Conservation (phyloP, 495 filamentous ascomycete species). For the Aspergillus coremiiformis region DNA sequence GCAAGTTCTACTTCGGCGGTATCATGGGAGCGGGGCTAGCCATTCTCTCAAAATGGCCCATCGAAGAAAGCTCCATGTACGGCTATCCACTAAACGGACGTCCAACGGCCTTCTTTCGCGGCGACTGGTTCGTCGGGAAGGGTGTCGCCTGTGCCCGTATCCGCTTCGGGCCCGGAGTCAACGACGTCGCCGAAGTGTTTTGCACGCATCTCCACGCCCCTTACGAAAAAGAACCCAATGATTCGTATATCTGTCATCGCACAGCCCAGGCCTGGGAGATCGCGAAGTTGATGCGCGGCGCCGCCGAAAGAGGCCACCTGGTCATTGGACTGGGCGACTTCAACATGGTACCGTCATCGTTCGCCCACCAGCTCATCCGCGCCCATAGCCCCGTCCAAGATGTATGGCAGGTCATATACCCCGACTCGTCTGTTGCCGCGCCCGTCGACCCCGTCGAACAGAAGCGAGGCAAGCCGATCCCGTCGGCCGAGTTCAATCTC, state of each 20-base stretch:
- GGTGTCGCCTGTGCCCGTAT: slow-evolving; percentile 84
- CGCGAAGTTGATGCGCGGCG: slow-evolving; percentile 78
- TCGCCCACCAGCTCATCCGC: slow-evolving; percentile 78
- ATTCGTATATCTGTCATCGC: slow-evolving; percentile 84
- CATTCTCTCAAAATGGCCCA: slow-evolving; percentile 94
- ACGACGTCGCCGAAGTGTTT: slow-evolving; percentile 82
- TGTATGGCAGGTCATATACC: slow-evolving; percentile 72
- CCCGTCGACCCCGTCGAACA: slow-evolving; percentile 57
- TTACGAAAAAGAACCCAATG: slow-evolving; percentile 70
- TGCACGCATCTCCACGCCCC: slow-evolving; percentile 92
- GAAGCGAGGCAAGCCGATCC: slow-evolving; percentile 41
- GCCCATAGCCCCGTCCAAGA: slow-evolving; percentile 73
- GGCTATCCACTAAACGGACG: slow-evolving; percentile 88
- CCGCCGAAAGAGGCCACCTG: slow-evolving; percentile 75
- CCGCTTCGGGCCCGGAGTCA: slow-evolving; percentile 55
- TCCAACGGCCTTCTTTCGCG: slow-evolving; percentile 85
- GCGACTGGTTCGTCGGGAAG: slow-evolving; percentile 90
- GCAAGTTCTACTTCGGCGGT: slow-evolving; percentile 88
- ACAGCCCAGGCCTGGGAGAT: slow-evolving; percentile 98
- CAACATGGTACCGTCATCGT: slow-evolving; percentile 84
- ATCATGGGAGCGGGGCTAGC: slow-evolving; percentile 84
- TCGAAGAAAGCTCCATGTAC: slow-evolving; percentile 82
- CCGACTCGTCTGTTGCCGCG: slow-evolving; percentile 68
- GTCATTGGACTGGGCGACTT: slow-evolving; percentile 87
- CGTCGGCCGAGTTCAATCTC: slow-evolving; percentile 70